Evolutionary conservation across 2,329 filamentous ascomycete genomes (phyloP).

Genomic region (Trichoderma harzianum): DNA sequence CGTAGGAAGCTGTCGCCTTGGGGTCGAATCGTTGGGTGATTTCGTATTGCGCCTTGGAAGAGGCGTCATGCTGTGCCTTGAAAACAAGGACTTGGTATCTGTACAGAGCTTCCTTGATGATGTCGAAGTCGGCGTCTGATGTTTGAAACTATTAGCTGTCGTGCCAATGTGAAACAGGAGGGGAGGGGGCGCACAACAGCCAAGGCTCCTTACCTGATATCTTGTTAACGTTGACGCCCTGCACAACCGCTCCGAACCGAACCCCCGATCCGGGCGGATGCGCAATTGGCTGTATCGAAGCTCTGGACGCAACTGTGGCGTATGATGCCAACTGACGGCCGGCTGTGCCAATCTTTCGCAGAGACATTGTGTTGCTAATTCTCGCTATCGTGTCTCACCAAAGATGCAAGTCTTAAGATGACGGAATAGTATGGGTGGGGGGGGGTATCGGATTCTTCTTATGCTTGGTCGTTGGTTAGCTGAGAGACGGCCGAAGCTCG

Average conservation of each 20-base stretch:
- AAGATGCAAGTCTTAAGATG: not conserved
- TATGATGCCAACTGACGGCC: constrained; percentile 15
- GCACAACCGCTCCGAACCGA: constrained; percentile 60
- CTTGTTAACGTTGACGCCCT: constrained; percentile 58
- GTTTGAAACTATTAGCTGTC: not conserved
- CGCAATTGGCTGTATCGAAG: constrained; percentile 13
- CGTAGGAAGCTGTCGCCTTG: constrained; percentile 59
- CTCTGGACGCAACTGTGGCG: constrained; percentile 12
- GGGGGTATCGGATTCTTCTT: not conserved
- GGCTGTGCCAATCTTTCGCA: not conserved
- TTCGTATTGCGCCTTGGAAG: constrained; percentile 69
- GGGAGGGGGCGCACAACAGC: not conserved
- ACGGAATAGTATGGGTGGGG: not conserved
- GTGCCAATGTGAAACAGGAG: not conserved
- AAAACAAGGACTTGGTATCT: constrained; percentile 66
- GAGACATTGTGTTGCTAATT: not conserved
- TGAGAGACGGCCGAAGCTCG: not conserved
- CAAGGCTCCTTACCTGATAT: constrained; percentile 50
- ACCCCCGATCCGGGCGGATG: constrained; percentile 35
- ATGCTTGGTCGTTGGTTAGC: not conserved
- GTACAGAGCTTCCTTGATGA: constrained; percentile 65
- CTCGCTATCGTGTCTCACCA: not conserved
- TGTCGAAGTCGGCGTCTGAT: constrained; percentile 59
- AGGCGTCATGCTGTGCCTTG: constrained; percentile 61
- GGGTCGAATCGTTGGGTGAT: constrained; percentile 74